These are phyloP conservation scores for Moelleriella libera DNA, from an alignment of 2,329 filamentous ascomycete species.

Conservation along the genomic window DNA sequence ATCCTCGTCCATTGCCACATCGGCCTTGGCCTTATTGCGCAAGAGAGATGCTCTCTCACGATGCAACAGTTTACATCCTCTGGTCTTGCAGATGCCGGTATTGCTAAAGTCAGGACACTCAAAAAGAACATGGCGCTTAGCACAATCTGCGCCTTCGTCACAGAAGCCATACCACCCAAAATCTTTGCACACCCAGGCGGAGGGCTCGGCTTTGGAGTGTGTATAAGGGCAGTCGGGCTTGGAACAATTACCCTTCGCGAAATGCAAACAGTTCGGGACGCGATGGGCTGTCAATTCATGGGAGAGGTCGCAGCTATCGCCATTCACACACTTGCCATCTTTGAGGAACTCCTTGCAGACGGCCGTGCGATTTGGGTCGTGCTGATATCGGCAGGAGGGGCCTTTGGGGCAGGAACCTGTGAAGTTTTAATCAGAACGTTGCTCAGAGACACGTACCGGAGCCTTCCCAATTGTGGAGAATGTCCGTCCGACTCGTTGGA, in stretches of 20 bases:
- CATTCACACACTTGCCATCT: conserved; percentile 63
- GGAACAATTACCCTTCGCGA: conserved; percentile 76
- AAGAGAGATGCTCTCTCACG: conserved; percentile 72
- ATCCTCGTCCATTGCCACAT: conserved; percentile 46
- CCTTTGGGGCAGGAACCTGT: conserved; percentile 78
- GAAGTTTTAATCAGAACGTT: conserved; percentile 26
- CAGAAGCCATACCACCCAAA: conserved; percentile 88
- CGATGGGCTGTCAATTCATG: conserved; percentile 75
- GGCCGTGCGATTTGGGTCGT: conserved; percentile 77
- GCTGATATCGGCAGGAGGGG: conserved; percentile 62
- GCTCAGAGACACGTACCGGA: conserved; percentile 22
- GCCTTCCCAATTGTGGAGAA: conserved; percentile 8
- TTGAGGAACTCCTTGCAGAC: conserved; percentile 80
- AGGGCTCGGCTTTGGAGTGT: conserved; percentile 65
- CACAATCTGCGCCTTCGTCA: conserved; percentile 63
- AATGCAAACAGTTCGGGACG: conserved; percentile 80
- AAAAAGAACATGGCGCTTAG: conserved; percentile 64
- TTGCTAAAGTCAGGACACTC: conserved; percentile 96
- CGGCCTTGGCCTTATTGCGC: conserved; percentile 45
- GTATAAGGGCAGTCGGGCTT: conserved; percentile 78
- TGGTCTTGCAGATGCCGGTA: conserved; percentile 66
- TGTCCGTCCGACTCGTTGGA: conserved; percentile 12
- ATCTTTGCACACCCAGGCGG: conserved; percentile 65
- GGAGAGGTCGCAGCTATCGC: conserved; percentile 76
- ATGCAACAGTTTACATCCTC: conserved; percentile 75